Evolutionary conservation across 371 early-diverging fungal genomes (phyloP).

Genomic region (Rozella allomycis): DNA sequence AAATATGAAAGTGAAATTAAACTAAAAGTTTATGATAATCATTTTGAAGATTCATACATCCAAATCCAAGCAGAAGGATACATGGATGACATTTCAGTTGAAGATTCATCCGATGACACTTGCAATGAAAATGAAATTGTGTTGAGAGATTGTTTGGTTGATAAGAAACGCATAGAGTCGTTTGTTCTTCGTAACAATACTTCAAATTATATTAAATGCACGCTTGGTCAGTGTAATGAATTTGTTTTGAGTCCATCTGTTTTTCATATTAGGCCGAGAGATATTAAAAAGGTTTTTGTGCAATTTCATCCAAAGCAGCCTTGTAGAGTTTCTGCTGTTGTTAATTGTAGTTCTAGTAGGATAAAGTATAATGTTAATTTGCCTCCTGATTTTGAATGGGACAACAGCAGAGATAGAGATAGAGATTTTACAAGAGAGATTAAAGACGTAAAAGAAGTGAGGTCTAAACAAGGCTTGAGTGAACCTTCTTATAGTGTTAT

Average conservation of each 20-base stretch:
- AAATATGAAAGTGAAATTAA: constrained; percentile 18
- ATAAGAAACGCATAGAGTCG: constrained; percentile 5
- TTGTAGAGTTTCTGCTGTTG: constrained; percentile 5
- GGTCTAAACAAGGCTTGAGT: constrained; percentile 11
- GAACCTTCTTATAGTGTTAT: constrained; percentile 16
- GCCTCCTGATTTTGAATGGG: constrained; percentile 15
- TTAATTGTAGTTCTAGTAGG: constrained; percentile 8
- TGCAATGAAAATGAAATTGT: constrained; percentile 9
- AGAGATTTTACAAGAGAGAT: constrained; percentile 2
- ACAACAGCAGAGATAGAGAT: constrained; percentile 11
- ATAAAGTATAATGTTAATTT: constrained; percentile 9
- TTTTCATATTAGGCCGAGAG: constrained; percentile 13
- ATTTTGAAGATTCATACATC: constrained; percentile 20
- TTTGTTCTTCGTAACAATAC: constrained; percentile 16
- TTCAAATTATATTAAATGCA: constrained; percentile 7
- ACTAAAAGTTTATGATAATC: constrained; percentile 21
- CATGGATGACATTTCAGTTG: constrained; percentile 20
- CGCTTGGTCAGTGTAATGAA: neutral
- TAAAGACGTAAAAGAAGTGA: constrained; percentile 5
- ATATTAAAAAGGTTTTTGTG: constrained; percentile 11
- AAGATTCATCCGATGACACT: constrained; percentile 5
- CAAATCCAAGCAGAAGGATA: constrained; percentile 23
- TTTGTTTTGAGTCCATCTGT: constrained; percentile 14
- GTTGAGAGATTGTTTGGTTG: constrained; percentile 20
- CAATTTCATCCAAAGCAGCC: constrained; percentile 13